Conservation (phyloP, 371 early-diverging fungal genomes). For the Syncephalastrum monosporum region DNA sequence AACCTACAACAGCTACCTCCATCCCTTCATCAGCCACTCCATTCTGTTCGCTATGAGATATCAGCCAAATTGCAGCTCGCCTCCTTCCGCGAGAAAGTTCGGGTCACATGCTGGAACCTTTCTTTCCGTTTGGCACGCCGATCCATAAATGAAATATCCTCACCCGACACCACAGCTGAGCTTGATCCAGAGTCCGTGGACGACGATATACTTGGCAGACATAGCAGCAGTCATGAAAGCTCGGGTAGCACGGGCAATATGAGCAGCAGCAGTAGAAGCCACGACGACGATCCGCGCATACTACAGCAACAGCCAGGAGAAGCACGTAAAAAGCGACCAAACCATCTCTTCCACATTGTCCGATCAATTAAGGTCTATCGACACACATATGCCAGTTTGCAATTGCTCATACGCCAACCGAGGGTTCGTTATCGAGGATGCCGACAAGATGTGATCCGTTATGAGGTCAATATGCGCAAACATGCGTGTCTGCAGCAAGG, state of each 20-base stretch:
- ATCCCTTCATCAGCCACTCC: conserved; percentile 24
- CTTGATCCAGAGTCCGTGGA: too few species aligned
- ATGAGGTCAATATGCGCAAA: conserved; percentile 28
- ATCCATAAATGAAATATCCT: not conserved
- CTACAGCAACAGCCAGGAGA: too few species aligned
- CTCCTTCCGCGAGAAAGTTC: conserved; percentile 25
- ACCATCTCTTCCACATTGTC: conserved; percentile 6
- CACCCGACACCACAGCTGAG: not conserved
- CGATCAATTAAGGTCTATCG: conserved; percentile 20
- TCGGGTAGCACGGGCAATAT: too few species aligned
- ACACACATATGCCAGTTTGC: conserved; percentile 26
- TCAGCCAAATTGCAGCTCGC: conserved; percentile 23
- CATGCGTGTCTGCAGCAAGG: conserved; percentile 26
- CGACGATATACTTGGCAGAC: too few species aligned
- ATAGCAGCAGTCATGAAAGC: too few species aligned
- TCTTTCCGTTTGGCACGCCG: conserved; percentile 3
- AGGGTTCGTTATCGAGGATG: conserved; percentile 31
- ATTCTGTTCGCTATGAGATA: conserved; percentile 25
- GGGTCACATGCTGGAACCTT: conserved; percentile 25
- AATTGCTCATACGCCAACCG: conserved; percentile 14
- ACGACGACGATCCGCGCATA: too few species aligned
- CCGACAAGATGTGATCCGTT: conserved; percentile 16
- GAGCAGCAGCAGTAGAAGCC: too few species aligned
- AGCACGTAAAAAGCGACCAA: not conserved
- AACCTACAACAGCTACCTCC: conserved; percentile 25